Conservation (phyloP, 1,284 basidiomycete species). For the Paramarasmius palmivorus region DNA sequence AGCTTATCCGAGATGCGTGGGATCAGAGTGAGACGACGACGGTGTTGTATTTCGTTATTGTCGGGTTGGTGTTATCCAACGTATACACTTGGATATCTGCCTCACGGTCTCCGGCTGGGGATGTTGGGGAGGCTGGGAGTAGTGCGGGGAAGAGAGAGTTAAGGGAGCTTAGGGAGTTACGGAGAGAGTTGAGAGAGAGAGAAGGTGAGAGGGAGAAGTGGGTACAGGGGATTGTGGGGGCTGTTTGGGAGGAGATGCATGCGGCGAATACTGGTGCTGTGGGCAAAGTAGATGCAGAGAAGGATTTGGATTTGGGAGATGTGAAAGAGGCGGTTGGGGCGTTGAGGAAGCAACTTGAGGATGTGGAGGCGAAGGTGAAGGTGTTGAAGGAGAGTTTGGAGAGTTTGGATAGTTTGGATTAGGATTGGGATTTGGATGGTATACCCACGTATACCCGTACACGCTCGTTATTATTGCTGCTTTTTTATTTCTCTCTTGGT, state of each 20-base stretch:
- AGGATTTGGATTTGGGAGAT: no score
- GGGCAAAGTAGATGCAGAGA: slow-evolving; percentile 19
- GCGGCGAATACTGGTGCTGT: slow-evolving; percentile 44
- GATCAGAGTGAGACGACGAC: slow-evolving; percentile 70
- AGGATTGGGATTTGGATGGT: no score
- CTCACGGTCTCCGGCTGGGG: not conserved
- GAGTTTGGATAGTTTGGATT: not conserved
- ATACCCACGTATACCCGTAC: no score
- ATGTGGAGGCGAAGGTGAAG: slow-evolving; percentile 54
- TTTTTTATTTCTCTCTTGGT: no score
- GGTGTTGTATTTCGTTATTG: slow-evolving; percentile 73
- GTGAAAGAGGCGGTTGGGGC: slow-evolving; percentile 27
- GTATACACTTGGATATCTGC: slow-evolving; percentile 66
- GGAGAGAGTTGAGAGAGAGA: slow-evolving; percentile 42
- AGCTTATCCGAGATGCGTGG: slow-evolving; percentile 74
- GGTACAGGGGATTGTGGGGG: slow-evolving; percentile 68
- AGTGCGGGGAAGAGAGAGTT: slow-evolving; percentile 3
- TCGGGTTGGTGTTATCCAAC: slow-evolving; percentile 75
- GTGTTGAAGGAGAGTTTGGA: slow-evolving; percentile 37
- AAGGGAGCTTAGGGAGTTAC: slow-evolving; percentile 1
- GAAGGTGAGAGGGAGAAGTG: slow-evolving; percentile 64
- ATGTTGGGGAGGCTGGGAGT: not conserved
- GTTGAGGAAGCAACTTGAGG: slow-evolving; percentile 52
- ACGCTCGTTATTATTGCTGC: no score
- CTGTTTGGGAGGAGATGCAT: slow-evolving; percentile 72